These are phyloP conservation scores for Tylopilus orsonianus DNA, from an alignment of 1,284 basidiomycete species.

Conservation along the genomic window DNA sequence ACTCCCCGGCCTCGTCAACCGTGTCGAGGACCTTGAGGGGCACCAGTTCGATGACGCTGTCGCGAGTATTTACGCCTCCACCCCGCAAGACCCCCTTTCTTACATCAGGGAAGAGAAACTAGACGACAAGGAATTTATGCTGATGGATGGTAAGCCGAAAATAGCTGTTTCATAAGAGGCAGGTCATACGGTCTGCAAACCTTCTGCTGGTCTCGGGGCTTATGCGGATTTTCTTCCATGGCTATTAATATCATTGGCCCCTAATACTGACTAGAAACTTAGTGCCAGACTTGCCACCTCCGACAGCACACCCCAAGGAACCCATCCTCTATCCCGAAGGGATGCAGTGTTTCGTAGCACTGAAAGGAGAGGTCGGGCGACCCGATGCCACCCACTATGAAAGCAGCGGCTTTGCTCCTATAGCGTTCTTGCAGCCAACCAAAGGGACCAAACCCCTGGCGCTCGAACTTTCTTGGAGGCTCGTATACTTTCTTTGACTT, in stretches of 20 bases:
- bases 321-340: conserved; percentile 36
- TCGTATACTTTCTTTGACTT: conserved; percentile 22
- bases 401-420: conserved; percentile 10
- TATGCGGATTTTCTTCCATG: conserved; percentile 25
- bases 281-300: conserved; percentile 56
- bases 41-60: conserved; percentile 27
- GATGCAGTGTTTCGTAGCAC: conserved; percentile 34
- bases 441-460: conserved; percentile 59
- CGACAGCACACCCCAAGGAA: conserved; percentile 42
- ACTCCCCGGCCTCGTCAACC: background rate
- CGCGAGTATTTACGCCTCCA: conserved; percentile 28
- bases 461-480: conserved; percentile 71
- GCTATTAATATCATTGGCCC: conserved; percentile 25
- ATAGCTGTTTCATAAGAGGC: conserved; percentile 12
- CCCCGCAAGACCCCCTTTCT: conserved; percentile 24
- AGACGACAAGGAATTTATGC: conserved; percentile 47
- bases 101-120: conserved; percentile 54
- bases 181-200: conserved; percentile 10
- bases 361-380: conserved; percentile 12
- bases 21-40: conserved; percentile 12
- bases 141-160: conserved; percentile 50
- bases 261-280: conserved; percentile 21
- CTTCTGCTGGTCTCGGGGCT: conserved; percentile 19
- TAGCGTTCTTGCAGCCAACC: conserved; percentile 47
- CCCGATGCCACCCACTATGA: background rate